Conservation (phyloP, 345 rosid species). For the Syzygium jambos region DNA sequence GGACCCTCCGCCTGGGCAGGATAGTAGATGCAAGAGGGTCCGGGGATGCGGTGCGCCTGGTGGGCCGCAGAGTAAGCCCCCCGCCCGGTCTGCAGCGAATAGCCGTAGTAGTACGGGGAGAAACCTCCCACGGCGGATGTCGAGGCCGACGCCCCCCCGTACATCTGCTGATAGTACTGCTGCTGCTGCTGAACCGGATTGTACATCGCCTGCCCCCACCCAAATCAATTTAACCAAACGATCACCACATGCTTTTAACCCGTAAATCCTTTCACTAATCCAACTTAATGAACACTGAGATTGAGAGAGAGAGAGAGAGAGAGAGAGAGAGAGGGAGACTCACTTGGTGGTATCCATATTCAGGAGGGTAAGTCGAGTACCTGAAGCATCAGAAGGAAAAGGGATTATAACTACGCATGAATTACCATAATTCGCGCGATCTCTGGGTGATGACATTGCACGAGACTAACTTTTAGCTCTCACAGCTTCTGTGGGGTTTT, state of each 20-base stretch:
- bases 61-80: constrained; percentile 32
- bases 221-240: not conserved
- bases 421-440: not conserved
- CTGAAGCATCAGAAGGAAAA: constrained; percentile 21
- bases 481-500: not conserved
- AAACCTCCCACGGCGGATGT: constrained; percentile 22
- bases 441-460: not conserved
- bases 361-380: constrained; percentile 54
- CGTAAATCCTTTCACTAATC: not conserved
- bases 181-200: constrained; percentile 33
- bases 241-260: not conserved
- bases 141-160: constrained; percentile 31
- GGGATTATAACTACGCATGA: not conserved
- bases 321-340: constrained; percentile 9
- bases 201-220: constrained; percentile 42
- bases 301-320: constrained; percentile 7
- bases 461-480: not conserved
- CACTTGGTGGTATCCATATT: constrained; percentile 76
- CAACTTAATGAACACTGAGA: not conserved
- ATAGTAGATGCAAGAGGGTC: constrained; percentile 40
- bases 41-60: constrained; percentile 26
- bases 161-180: constrained; percentile 48
- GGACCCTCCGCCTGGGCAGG: constrained; percentile 39
- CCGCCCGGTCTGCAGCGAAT: constrained; percentile 45
- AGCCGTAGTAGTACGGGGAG: constrained; percentile 56